Evolutionary conservation across 179 eudicot genomes (phyloP).

Genomic region (Beta lomatogona): DNA sequence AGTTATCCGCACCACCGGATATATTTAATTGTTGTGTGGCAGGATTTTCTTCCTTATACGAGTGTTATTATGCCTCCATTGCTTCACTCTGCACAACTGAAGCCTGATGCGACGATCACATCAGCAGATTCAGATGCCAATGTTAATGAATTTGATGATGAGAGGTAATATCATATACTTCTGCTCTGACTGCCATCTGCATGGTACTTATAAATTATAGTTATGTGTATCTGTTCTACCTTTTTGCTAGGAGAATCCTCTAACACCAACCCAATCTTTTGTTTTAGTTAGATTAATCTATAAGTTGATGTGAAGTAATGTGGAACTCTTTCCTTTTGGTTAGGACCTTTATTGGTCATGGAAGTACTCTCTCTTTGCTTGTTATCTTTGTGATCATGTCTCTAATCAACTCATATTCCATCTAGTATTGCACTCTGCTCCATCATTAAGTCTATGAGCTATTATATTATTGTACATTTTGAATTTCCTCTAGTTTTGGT

Average conservation of each 20-base stretch:
- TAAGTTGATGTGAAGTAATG: neutral
- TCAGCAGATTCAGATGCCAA: conserved; percentile 83
- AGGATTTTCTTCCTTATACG: conserved; percentile 96
- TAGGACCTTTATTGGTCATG: too few relatives aligned
- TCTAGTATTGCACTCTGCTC: too few relatives aligned
- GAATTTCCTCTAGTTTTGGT: too few relatives aligned
- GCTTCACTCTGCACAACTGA: conserved; percentile 91
- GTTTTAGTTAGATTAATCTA: neutral
- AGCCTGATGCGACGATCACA: conserved; percentile 92
- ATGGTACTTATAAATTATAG: neutral
- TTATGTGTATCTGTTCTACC: neutral
- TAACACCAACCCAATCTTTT: neutral
- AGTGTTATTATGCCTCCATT: conserved; percentile 94
- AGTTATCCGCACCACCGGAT: neutral
- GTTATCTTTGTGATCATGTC: too few relatives aligned
- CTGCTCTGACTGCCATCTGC: neutral
- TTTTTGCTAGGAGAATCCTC: neutral
- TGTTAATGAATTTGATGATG: conserved; percentile 90
- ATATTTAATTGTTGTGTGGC: conserved; percentile 32
- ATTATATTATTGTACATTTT: too few relatives aligned
- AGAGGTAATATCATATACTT: conserved; percentile 44
- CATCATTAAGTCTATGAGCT: too few relatives aligned
- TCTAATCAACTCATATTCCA: too few relatives aligned
- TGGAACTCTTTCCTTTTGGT: too few relatives aligned
- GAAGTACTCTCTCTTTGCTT: too few relatives aligned